Evolutionary conservation across 225 moss, liverwort and hornwort genomes (phyloP).

Genomic region (Physcomitrellopsis africana): DNA sequence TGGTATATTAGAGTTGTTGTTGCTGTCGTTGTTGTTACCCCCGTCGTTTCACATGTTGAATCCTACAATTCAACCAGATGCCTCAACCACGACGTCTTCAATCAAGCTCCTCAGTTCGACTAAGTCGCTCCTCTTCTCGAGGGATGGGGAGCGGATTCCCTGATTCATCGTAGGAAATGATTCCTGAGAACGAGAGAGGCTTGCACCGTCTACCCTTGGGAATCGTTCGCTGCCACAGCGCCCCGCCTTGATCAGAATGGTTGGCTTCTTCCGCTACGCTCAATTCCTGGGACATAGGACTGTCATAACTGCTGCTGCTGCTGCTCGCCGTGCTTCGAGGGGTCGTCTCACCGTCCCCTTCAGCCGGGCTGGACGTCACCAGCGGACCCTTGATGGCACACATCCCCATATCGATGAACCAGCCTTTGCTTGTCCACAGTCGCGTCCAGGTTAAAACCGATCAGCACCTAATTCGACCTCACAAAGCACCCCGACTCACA

Average conservation of each 20-base stretch:
- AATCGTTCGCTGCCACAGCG: slow-evolving; percentile 52
- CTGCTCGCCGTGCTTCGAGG: slow-evolving; percentile 39
- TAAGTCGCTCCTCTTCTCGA: not conserved
- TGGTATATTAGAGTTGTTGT: too few species aligned
- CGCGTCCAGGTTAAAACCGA: not conserved
- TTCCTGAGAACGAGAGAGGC: slow-evolving; percentile 48
- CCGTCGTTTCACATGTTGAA: too few species aligned
- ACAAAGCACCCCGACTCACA: too few species aligned
- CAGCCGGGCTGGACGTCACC: slow-evolving; percentile 8
- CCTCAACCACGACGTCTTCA: too few species aligned
- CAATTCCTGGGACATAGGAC: slow-evolving; percentile 41
- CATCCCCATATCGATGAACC: slow-evolving; percentile 38
- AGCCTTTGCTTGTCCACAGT: too few species aligned
- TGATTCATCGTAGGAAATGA: slow-evolving; percentile 43
- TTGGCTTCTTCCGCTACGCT: not conserved
- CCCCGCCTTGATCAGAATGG: slow-evolving; percentile 4
- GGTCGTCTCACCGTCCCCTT: slow-evolving; percentile 24
- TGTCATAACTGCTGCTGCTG: slow-evolving; percentile 31
- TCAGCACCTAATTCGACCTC: too few species aligned
- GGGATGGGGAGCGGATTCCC: slow-evolving; percentile 39
- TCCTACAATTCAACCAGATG: too few species aligned
- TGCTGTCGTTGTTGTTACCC: too few species aligned
- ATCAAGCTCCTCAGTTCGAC: too few species aligned
- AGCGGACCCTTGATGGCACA: slow-evolving; percentile 36
- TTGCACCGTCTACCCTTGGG: slow-evolving; percentile 35